Evolutionary conservation across 2,329 filamentous ascomycete species (phyloP).

Genomic region (Phialocephala subalpina): DNA sequence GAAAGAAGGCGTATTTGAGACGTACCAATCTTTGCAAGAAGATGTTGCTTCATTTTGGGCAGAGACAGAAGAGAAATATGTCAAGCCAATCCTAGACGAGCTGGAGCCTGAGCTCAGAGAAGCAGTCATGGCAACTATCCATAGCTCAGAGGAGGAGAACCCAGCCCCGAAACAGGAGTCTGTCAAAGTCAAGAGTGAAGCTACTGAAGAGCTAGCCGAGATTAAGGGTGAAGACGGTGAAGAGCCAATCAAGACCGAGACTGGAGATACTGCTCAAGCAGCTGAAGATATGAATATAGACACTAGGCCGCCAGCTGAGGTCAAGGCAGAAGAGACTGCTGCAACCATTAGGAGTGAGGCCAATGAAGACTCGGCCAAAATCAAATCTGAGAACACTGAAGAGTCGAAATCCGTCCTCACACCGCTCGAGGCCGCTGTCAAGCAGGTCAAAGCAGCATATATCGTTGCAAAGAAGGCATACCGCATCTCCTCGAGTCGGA

Average conservation of each 20-base stretch:
- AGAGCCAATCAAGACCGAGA: conserved; percentile 2
- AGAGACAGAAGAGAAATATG: conserved; percentile 79
- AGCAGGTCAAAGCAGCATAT: conserved; percentile 82
- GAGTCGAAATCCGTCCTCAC: conserved; percentile 39
- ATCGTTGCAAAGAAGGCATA: conserved; percentile 84
- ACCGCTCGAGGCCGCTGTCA: conserved; percentile 71
- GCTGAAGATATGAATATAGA: neutral
- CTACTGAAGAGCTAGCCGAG: neutral
- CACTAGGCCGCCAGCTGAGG: neutral
- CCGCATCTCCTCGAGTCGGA: conserved; percentile 76
- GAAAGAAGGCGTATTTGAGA: conserved; percentile 75
- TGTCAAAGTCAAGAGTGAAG: conserved; percentile 5
- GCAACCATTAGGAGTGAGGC: neutral
- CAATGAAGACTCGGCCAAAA: neutral
- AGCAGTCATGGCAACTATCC: conserved; percentile 69
- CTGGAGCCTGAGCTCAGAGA: conserved; percentile 70
- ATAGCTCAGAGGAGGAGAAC: conserved; percentile 46
- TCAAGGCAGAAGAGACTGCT: neutral
- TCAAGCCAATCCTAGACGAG: conserved; percentile 72
- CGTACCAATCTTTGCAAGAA: conserved; percentile 72
- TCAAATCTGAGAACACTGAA: neutral
- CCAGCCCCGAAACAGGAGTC: conserved; percentile 23
- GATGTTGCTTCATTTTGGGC: conserved; percentile 87
- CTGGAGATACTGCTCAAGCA: neutral
- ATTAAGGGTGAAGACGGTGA: neutral